A percentile compares a stretch with the other conserved stretches of the same genome.
These are phyloP conservation scores for Lathyrus sativus DNA, from an alignment of 306 rosid genomes.

Conservation along the genomic window DNA sequence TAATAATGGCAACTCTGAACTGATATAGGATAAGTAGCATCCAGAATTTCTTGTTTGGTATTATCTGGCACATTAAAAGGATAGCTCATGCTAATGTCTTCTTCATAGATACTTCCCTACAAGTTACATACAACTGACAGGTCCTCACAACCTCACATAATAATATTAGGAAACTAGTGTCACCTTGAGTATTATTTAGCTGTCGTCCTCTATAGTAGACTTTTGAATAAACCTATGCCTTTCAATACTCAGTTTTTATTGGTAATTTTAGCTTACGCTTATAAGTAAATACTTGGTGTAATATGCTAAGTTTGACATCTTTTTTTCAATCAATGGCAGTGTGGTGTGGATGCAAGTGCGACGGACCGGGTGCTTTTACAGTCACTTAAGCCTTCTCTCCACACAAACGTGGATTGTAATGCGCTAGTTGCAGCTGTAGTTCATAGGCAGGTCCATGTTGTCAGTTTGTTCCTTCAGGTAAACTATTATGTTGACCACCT, in stretches of 20 bases:
- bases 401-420: slow-evolving; percentile 79
- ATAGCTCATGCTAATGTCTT: neutral
- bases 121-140: slow-evolving; percentile 5
- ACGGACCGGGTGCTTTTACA: slow-evolving; percentile 71
- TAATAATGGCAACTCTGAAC: neutral
- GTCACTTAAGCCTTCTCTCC: slow-evolving; percentile 85
- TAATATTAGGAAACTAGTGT: slow-evolving; percentile 2
- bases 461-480: slow-evolving; percentile 77
- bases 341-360: slow-evolving; percentile 73
- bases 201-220: neutral
- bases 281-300: slow-evolving; percentile 22
- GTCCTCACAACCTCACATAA: neutral
- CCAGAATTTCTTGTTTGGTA: neutral
- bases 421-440: slow-evolving; percentile 86
- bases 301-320: slow-evolving; percentile 24
- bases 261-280: slow-evolving; percentile 4
- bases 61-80: slow-evolving; percentile 12
- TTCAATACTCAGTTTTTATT: neutral
- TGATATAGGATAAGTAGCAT: slow-evolving; percentile 7
- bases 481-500: slow-evolving; percentile 32
- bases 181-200: neutral
- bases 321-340: slow-evolving; percentile 54
- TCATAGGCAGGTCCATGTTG: slow-evolving; percentile 79
- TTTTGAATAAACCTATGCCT: slow-evolving; percentile 8
- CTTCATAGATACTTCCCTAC: neutral